A percentile compares a stretch with the other conserved stretches of the same genome.
Evolutionary conservation across 192 early-diverging fungal genomes (phyloP).

Genomic region (Coemansia sp.): DNA sequence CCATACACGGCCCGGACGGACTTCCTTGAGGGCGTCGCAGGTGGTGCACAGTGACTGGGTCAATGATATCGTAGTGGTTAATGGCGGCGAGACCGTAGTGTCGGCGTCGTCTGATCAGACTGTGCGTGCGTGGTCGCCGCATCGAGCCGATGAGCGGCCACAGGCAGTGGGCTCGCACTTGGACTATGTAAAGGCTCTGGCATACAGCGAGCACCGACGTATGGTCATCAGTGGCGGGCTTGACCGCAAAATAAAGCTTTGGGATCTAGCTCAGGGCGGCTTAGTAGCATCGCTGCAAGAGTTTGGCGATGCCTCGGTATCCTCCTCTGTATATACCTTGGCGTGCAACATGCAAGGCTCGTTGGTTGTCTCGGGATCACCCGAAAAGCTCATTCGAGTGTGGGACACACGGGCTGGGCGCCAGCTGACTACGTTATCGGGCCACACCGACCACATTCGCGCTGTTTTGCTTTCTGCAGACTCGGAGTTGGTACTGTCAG

Average conservation of each 20-base stretch:
- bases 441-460: conserved; percentile 97
- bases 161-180: conserved; percentile 76
- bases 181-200: conserved; percentile 92
- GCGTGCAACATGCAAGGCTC: conserved; percentile 79
- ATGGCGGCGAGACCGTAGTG: conserved; percentile 61
- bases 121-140: conserved; percentile 68
- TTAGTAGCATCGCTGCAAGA: conserved; percentile 54
- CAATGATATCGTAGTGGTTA: conserved; percentile 77
- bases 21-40: conserved; percentile 70
- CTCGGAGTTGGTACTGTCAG: conserved; percentile 85
- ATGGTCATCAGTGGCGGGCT: conserved; percentile 92
- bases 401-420: conserved; percentile 87
- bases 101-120: conserved; percentile 94
- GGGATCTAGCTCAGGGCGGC: conserved; percentile 78
- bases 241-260: conserved; percentile 85
- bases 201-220: conserved; percentile 69
- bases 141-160: conserved; percentile 39
- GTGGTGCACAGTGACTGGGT: conserved; percentile 96
- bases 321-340: conserved; percentile 85
- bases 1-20: conserved; percentile 50
- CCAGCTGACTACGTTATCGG: conserved; percentile 77
- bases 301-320: conserved; percentile 40
- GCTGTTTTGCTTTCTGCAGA: conserved; percentile 85
- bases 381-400: conserved; percentile 88
- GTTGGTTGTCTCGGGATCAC: conserved; percentile 87